Evolutionary conservation across 148 eudicot genomes (phyloP).

Genomic region (Amaranthus palmeri): DNA sequence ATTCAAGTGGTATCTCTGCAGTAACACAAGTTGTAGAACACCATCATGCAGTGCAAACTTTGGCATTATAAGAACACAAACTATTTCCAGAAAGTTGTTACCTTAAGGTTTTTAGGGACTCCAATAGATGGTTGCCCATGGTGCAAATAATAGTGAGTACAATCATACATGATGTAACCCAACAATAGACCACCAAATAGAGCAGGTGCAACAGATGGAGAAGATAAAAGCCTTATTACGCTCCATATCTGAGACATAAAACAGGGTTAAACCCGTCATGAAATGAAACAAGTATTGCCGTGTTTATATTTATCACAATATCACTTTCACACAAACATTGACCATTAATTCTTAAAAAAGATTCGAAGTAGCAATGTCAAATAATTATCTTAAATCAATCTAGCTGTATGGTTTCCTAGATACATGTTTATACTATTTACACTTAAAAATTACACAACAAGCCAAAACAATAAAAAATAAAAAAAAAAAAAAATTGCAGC

Average conservation of each 20-base stretch:
- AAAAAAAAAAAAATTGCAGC: no score
- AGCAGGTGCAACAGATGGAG: slow-evolving; percentile 58
- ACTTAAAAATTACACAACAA: no score
- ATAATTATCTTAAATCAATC: no score
- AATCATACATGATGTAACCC: slow-evolving; percentile 73
- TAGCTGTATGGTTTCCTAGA: no score
- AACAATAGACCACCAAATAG: slow-evolving; percentile 61
- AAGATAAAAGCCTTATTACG: slow-evolving; percentile 40
- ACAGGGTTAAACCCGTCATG: not conserved
- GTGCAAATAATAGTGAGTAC: slow-evolving; percentile 79
- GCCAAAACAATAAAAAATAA: no score
- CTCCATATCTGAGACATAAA: slow-evolving; percentile 54
- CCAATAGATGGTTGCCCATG: slow-evolving; percentile 60
- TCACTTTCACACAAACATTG: not conserved
- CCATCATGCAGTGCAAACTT: not conserved
- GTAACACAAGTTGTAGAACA: not conserved
- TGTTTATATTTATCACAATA: not conserved
- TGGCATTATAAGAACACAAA: not conserved
- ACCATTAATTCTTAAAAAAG: not conserved
- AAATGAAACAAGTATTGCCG: not conserved
- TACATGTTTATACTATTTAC: no score
- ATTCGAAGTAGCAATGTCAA: no score
- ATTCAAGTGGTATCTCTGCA: slow-evolving; percentile 80
- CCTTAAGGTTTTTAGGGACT: slow-evolving; percentile 59
- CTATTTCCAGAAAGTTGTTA: slow-evolving; percentile 15